Evolutionary conservation across 2,329 filamentous ascomycete species (phyloP), one percentile per base, ranked within the genome.

Genomic region (Botrytis tulipae): DNA sequence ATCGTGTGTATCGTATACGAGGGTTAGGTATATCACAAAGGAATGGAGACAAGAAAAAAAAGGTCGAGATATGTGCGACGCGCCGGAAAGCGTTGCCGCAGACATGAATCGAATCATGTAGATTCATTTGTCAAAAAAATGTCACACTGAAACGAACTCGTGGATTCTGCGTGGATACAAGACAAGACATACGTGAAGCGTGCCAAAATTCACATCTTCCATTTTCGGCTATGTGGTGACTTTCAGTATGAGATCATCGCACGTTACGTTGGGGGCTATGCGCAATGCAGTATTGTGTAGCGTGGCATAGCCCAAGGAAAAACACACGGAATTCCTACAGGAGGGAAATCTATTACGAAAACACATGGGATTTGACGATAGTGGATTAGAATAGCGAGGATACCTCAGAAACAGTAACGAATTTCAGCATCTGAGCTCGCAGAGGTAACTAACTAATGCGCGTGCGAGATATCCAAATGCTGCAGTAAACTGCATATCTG

Each of bases 231-330:
- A 62, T 18, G 22, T 62, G 35, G 60, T 42, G 60, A 40, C 22
- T 40, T 66, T 25, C 29, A 25, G 42, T 16, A 48, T 66, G 42
- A 65, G 62, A 46, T 29, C 42, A 46, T 46, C 20, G n/a, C 10
- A 42, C 60, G 29, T 62, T 62, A 42, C 60, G 29, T 62, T 62
- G 16, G 62, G 62, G 62, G 29, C 62, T 48, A 35, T 65, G 29
- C n/a, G n/a, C 32, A 14, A 29, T 35, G 42, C 42, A 48, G 10
- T 35, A 25, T 10, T 25, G 42, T 25, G 42, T 25, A 46, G 37
- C 37, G 61, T 20, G 10, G 3, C 29, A 4, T 18, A 35, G 29
- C 18, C 62, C 3, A 25, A 14, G n/a, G 20, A 25, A 32, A 14
- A 12, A 46, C 3, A 44, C 42, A 16, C 40, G 20, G 9, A 20